These are phyloP conservation scores for Aspergillus intermedius DNA, from an alignment of 2,329 filamentous ascomycete genomes.

Conservation along the genomic window DNA sequence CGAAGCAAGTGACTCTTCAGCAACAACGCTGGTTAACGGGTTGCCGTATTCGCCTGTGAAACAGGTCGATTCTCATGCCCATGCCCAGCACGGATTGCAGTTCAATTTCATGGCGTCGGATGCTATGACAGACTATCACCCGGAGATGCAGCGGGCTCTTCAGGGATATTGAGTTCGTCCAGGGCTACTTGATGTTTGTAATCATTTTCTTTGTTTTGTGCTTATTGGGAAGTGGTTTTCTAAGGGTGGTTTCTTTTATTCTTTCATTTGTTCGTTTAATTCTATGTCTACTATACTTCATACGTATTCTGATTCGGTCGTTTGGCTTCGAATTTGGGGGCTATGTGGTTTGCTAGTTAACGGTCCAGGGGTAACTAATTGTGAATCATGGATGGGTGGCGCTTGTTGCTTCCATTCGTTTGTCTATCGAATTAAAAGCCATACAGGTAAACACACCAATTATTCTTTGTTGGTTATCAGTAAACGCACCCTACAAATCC, in stretches of 20 bases:
- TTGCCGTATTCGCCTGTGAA: conserved; percentile 34
- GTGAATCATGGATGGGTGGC: too few species aligned
- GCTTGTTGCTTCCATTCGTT: too few species aligned
- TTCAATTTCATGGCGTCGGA: conserved; percentile 15
- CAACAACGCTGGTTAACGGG: conserved; percentile 34
- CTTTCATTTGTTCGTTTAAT: too few species aligned
- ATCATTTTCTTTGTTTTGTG: not conserved
- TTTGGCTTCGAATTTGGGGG: too few species aligned
- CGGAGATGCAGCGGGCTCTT: conserved; percentile 13
- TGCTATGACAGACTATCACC: conserved; percentile 14
- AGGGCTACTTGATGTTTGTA: not conserved
- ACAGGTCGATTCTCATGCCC: conserved; percentile 5
- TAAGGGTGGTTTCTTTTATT: too few species aligned
- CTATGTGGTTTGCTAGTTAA: too few species aligned
- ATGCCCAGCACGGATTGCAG: conserved; percentile 8
- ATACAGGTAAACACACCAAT: too few species aligned
- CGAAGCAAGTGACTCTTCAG: conserved; percentile 15
- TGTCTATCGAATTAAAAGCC: too few species aligned
- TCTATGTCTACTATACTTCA: too few species aligned
- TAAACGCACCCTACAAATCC: not conserved
- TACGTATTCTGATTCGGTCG: too few species aligned
- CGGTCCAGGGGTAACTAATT: too few species aligned
- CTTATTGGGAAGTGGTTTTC: not conserved
- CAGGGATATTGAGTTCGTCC: not conserved
- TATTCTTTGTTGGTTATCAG: too few species aligned